Evolutionary conservation across 2,329 filamentous ascomycete species (phyloP).

Genomic region (Calonectria fujianensis): DNA sequence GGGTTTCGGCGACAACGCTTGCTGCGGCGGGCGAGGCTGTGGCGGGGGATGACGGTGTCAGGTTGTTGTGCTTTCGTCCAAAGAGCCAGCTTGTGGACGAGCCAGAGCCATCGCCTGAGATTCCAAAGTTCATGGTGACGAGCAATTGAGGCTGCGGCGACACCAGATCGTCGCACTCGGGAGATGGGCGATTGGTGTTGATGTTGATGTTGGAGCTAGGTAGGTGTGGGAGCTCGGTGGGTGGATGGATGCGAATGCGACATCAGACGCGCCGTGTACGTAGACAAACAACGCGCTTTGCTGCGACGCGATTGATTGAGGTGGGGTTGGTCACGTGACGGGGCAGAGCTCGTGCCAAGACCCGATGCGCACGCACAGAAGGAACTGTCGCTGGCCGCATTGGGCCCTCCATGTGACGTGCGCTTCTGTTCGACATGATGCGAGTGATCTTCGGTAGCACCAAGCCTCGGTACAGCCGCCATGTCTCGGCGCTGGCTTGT

Average conservation of each 20-base stretch:
- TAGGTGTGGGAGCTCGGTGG: neutral
- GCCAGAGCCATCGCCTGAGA: slow-evolving; percentile 43
- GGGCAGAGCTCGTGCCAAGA: neutral
- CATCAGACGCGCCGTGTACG: neutral
- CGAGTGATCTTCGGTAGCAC: slow-evolving; percentile 5
- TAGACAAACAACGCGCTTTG: slow-evolving; percentile 5
- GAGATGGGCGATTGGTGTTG: neutral
- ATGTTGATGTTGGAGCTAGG: neutral
- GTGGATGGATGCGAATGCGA: slow-evolving; percentile 3
- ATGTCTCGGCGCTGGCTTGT: slow-evolving; percentile 5
- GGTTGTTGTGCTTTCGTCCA: slow-evolving; percentile 42
- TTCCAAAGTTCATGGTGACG: slow-evolving; percentile 48
- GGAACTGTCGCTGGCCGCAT: neutral
- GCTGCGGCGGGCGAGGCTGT: slow-evolving; percentile 38
- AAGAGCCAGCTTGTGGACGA: slow-evolving; percentile 47
- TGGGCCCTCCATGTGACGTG: slow-evolving; percentile 13
- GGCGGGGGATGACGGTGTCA: slow-evolving; percentile 46
- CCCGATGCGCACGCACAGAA: neutral
- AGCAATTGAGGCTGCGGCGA: neutral
- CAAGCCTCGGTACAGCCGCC: neutral
- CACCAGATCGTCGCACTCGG: neutral
- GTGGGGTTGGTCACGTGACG: neutral
- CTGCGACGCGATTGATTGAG: slow-evolving; percentile 7
- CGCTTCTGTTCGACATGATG: slow-evolving; percentile 1
- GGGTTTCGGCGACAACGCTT: slow-evolving; percentile 30